Evolutionary conservation across 257 asterid genomes (phyloP).

Genomic region (Fraxinus excelsior): DNA sequence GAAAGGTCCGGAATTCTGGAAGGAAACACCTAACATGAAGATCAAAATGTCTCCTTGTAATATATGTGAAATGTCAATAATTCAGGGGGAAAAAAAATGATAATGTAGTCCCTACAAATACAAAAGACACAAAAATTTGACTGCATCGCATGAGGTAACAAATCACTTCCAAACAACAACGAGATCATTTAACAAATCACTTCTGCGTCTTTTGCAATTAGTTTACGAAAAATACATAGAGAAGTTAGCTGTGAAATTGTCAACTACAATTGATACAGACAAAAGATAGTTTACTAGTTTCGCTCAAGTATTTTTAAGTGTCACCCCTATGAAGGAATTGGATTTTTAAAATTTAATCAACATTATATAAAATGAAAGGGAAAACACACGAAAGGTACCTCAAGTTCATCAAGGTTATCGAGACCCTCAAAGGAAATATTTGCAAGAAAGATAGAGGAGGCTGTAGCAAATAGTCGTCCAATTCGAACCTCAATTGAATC

Average conservation of each 20-base stretch:
- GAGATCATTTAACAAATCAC: background rate
- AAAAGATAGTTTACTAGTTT: background rate
- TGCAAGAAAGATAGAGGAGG: slow-evolving; percentile 64
- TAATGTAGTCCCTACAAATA: background rate
- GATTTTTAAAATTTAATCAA: background rate
- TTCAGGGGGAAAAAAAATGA: background rate
- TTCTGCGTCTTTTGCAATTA: slow-evolving; percentile 7
- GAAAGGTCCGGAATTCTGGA: slow-evolving; percentile 83
- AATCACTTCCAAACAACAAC: background rate
- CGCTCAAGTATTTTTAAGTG: background rate
- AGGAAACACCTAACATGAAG: slow-evolving; percentile 71
- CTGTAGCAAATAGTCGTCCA: slow-evolving; percentile 67
- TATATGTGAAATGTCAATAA: slow-evolving; percentile 17
- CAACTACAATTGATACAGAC: slow-evolving; percentile 14
- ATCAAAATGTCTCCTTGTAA: slow-evolving; percentile 26
- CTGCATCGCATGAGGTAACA: background rate
- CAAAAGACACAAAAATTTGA: background rate
- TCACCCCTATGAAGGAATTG: background rate
- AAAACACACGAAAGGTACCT: slow-evolving; percentile 46
- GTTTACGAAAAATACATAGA: background rate
- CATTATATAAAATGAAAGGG: background rate
- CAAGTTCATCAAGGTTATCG: slow-evolving; percentile 63
- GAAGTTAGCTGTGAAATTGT: background rate
- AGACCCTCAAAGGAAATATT: slow-evolving; percentile 68
- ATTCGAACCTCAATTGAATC: slow-evolving; percentile 70